Evolutionary conservation across 345 rosid species (phyloP).

Genomic region (Arabis alpina): DNA sequence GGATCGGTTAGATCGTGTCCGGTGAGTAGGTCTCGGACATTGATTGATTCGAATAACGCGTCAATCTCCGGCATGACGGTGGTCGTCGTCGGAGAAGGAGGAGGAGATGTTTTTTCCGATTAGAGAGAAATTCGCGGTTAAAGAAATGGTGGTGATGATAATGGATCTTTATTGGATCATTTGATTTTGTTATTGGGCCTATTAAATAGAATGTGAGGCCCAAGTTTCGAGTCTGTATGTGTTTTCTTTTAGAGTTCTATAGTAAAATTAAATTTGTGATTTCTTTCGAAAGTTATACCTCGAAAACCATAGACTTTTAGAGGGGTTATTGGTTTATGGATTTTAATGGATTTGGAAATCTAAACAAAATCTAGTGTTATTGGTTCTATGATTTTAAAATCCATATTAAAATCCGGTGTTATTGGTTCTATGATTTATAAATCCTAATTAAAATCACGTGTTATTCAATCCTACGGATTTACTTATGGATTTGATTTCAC

Average conservation of each 20-base stretch:
- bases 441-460: too few relatives aligned
- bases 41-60: constrained; percentile 62
- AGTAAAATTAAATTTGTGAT: too few relatives aligned
- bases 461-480: too few relatives aligned
- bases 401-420: too few relatives aligned
- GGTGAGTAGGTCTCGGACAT: constrained; percentile 86
- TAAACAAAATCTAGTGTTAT: too few relatives aligned
- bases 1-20: constrained; percentile 80
- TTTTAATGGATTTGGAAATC: too few relatives aligned
- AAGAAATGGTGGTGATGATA: constrained; percentile 16
- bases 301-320: too few relatives aligned
- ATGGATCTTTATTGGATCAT: constrained; percentile 23
- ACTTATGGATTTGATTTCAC: too few relatives aligned
- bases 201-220: constrained; percentile 4
- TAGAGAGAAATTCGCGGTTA: constrained; percentile 19
- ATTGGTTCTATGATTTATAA: too few relatives aligned
- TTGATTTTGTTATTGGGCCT: neutral
- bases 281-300: too few relatives aligned
- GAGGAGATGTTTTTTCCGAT: constrained; percentile 27
- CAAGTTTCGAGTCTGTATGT: neutral
- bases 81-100: constrained; percentile 26
- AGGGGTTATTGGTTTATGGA: too few relatives aligned
- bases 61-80: constrained; percentile 57
- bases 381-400: too few relatives aligned
- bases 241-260: neutral